Base-by-base conservation (phyloP, 148 eudicot genomes). In the Oxyria digyna region DNA sequence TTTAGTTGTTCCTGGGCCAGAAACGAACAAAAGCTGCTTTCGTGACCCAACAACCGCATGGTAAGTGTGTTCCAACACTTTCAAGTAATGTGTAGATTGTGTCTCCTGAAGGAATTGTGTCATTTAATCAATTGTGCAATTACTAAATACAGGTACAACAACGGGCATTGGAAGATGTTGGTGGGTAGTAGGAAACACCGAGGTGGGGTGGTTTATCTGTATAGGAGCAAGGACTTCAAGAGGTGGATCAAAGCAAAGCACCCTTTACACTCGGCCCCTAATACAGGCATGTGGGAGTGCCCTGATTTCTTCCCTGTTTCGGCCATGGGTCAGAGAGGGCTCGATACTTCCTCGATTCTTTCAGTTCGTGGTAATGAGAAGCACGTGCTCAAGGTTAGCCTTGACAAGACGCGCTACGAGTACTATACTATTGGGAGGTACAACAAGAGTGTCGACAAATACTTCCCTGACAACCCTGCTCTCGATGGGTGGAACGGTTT, bases 11-110 rank as follows among this genome's bases (percentile, higher is more conserved):
- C 67, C 79, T 0, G 52, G 18, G 62, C 67, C 75, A 9, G 81
- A 78, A 4, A 71, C 75, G 0, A 72, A 79, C 69, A 57, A 75
- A 13, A 59, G 70, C 7, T 73, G 42, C 43, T 84, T 84, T 59
- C 69, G 84, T 20, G 85, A 84, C 70, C 87, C 87, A 4, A 84
- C 85, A 2, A 84, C 87, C 33, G 84, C 82, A 1, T 84, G 87
- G n/a, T n/a, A n/a, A n/a, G n/a, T n/a, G n/a, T n/a, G n/a, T n/a
- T n/a, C n/a, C n/a, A n/a, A n/a, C n/a, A n/a, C n/a, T n/a, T n/a
- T n/a, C n/a, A n/a, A n/a, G n/a, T n/a, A n/a, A n/a, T n/a, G n/a
- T n/a, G n/a, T n/a, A n/a, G n/a, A n/a, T n/a, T n/a, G n/a, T n/a
- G n/a, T n/a, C n/a, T n/a, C n/a, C n/a, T n/a, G n/a, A n/a, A n/a